These are phyloP conservation scores for Penicillium tannophilum DNA, from an alignment of 495 filamentous ascomycete species.

Conservation along the genomic window DNA sequence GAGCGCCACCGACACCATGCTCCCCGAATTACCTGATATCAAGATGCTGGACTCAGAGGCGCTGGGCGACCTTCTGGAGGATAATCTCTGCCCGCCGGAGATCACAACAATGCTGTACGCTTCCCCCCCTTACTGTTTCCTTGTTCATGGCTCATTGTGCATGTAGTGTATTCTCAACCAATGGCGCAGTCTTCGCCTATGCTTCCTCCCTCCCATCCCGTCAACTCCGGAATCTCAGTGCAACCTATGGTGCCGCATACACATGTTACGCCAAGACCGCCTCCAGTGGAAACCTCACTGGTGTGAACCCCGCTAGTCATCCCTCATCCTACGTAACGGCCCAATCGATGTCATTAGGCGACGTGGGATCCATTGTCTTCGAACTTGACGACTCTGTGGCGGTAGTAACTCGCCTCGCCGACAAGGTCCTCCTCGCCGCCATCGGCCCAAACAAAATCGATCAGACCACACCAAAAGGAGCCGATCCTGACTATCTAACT, in stretches of 20 bases:
- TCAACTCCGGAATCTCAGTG: conserved; percentile 48
- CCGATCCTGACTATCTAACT: conserved; percentile 6
- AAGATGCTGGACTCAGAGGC: conserved; percentile 53
- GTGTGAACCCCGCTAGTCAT: conserved; percentile 50
- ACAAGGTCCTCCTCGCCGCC: conserved; percentile 49
- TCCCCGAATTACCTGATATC: conserved; percentile 50
- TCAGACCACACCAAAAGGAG: conserved; percentile 19
- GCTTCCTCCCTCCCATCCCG: conserved; percentile 45
- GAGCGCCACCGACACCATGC: conserved; percentile 40
- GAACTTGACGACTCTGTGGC: conserved; percentile 50
- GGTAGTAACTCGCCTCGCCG: conserved; percentile 48
- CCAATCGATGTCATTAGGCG: conserved; percentile 50
- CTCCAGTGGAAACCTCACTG: conserved; percentile 49
- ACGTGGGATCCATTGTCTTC: conserved; percentile 53
- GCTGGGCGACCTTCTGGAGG: conserved; percentile 48
- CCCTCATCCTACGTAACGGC: conserved; percentile 52
- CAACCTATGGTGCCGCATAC: conserved; percentile 52
- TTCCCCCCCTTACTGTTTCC: not conserved
- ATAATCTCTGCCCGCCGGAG: conserved; percentile 50
- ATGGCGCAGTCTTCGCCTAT: conserved; percentile 51
- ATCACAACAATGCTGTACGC: conserved; percentile 50
- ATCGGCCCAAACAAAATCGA: conserved; percentile 43
- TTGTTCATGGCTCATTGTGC: not conserved
- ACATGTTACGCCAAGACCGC: conserved; percentile 51
- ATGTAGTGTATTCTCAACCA: conserved; percentile 44